Base-by-base conservation (phyloP, 129 eudicot species). In the Chrysanthemum lavandulifolium region DNA sequence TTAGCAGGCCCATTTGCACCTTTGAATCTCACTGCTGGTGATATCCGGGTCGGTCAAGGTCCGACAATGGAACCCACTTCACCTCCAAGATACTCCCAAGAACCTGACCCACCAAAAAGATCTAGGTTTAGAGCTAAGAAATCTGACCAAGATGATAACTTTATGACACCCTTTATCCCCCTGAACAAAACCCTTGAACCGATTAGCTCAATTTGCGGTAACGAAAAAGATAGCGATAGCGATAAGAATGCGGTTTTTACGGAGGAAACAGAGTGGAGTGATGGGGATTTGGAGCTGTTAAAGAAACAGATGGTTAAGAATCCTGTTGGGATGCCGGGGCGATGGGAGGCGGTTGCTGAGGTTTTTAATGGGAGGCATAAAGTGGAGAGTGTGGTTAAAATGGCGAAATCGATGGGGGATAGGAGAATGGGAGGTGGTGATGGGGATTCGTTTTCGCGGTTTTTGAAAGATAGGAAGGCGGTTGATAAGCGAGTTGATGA, bases 1-100 rank as follows among this genome's bases (percentile, higher is more conserved):
- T 82, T 89, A 59, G 2, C 87, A 65, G 98, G 96, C 33, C 98
- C 98, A n/a, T 92, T 92, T 27, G 98, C 98, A n/a, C 98, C 98
- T 2, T 13, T 75, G 5, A 65, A 88, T 65, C 68, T 87, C 80
- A 92, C 98, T 69, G 98, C 78, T 63, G 98, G 98, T 50, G 90
- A 92, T 64, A 87, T 92, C 57, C 81, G 95, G 1, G 98, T 92
- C 36, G 98, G 98, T 27, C 45, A 58, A 9, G 98, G 98, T 45
- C 81, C 86, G 0, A 29, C 72, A 0, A 61, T 91, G 50, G 81
- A 52, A 14, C 73, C 84, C 73, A 82, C 77, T 18, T 25, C 79
- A 4, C 63, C 61, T 4, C 36, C 69, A 9, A 51, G 72, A n/a
- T 73, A 70, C 33, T 21, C 65, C 59, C 73, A 58, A 15, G 73